A percentile compares a stretch with the other conserved stretches of the same genome.
These are phyloP conservation scores for Arachnopeziza araneosa DNA, from an alignment of 2,329 filamentous ascomycete genomes.

Conservation along the genomic window DNA sequence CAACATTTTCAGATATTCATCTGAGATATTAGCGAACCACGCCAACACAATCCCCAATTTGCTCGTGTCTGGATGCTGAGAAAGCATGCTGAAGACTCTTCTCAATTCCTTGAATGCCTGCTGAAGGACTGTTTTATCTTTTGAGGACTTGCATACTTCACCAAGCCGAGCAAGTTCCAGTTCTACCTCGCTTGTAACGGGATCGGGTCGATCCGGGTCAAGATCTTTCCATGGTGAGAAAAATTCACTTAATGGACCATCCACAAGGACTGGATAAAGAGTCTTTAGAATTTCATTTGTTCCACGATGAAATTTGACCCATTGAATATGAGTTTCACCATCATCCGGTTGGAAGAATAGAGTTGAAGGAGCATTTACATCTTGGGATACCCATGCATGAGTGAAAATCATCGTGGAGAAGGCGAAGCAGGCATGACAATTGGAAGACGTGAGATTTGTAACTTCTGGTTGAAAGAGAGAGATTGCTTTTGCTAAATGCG, in stretches of 20 bases:
- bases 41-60: slow-evolving; percentile 24
- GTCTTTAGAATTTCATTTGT: slow-evolving; percentile 21
- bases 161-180: slow-evolving; percentile 13
- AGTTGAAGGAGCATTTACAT: slow-evolving; percentile 16
- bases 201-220: slow-evolving; percentile 9
- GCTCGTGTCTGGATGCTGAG: slow-evolving; percentile 20
- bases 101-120: slow-evolving; percentile 9
- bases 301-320: slow-evolving; percentile 30
- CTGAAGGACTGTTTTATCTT: slow-evolving; percentile 11
- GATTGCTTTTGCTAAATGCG: slow-evolving; percentile 29
- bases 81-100: slow-evolving; percentile 19
- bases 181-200: slow-evolving; percentile 14
- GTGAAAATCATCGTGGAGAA: slow-evolving; percentile 31
- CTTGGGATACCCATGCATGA: slow-evolving; percentile 30
- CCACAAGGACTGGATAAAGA: slow-evolving; percentile 16
- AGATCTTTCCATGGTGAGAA: slow-evolving; percentile 20
- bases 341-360: neutral
- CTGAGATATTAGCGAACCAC: slow-evolving; percentile 35
- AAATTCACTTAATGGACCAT: slow-evolving; percentile 22
- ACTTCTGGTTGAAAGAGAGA: slow-evolving; percentile 34
- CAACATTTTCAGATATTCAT: slow-evolving; percentile 30
- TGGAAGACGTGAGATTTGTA: slow-evolving; percentile 38
- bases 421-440: slow-evolving; percentile 29
- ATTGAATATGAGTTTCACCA: slow-evolving; percentile 16
- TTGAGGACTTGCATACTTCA: slow-evolving; percentile 11